phyloP scores from a whole-genome alignment of 2,329 filamentous ascomycete species.

The Trichoderma sp. region DNA sequence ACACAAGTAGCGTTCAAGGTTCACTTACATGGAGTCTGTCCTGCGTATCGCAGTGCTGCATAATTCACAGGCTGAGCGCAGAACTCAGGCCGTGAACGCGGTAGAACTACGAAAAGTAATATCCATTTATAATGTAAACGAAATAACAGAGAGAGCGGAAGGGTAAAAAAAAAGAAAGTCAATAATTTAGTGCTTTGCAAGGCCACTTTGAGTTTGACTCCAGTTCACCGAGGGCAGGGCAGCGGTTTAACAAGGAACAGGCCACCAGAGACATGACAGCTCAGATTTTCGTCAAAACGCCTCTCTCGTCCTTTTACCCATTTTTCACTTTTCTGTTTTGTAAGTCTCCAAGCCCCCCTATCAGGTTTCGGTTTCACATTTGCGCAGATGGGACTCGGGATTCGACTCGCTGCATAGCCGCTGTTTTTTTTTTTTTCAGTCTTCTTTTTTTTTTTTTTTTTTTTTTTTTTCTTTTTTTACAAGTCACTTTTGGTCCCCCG shows the following conservation, averaged over 20 bases:
- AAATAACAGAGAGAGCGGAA: background rate
- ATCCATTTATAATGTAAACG: background rate
- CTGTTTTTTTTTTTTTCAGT: background rate
- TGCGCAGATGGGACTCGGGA: background rate
- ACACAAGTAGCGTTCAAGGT: background rate
- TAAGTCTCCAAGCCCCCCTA: background rate
- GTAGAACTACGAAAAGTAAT: background rate
- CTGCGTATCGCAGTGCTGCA: background rate
- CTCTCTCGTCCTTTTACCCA: background rate
- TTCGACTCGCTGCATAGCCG: constrained; percentile 3
- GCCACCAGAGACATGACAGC: constrained; percentile 3
- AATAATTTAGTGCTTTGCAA: background rate
- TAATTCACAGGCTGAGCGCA: background rate
- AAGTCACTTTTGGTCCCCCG: background rate
- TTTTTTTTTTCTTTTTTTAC: background rate
- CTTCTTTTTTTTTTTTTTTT: background rate
- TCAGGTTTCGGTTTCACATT: background rate
- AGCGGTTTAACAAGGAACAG: background rate
- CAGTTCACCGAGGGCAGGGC: background rate
- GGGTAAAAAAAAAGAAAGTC: background rate
- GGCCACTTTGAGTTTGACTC: background rate
- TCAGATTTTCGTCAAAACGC: background rate
- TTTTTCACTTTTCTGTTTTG: background rate
- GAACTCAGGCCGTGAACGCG: background rate
- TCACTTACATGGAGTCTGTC: background rate